Evolutionary conservation across 768 basidiomycete genomes (phyloP).

Genomic region (Obba rivulosa): DNA sequence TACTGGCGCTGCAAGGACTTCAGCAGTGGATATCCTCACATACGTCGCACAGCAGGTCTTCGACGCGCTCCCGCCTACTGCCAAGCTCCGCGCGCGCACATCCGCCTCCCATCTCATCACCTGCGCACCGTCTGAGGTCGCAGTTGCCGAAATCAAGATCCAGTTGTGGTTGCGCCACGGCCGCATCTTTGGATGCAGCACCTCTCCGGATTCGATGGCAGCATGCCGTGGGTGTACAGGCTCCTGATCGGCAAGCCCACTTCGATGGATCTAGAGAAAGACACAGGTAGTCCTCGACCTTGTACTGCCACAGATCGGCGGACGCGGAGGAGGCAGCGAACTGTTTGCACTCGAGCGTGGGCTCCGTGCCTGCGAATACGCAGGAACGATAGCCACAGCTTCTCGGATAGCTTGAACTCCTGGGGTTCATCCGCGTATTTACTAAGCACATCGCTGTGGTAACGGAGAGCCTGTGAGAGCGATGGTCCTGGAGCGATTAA

Average conservation of each 20-base stretch:
- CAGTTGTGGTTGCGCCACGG: background rate
- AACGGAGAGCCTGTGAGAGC: no score
- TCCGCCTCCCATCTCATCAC: no score
- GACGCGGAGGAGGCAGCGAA: slow-evolving; percentile 14
- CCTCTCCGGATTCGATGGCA: slow-evolving; percentile 10
- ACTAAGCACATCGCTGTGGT: slow-evolving; percentile 13
- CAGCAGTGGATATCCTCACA: slow-evolving; percentile 1
- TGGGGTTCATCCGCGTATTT: slow-evolving; percentile 9
- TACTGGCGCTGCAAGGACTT: slow-evolving; percentile 7
- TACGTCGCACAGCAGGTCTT: slow-evolving; percentile 2
- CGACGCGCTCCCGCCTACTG: background rate
- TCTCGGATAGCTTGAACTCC: slow-evolving; percentile 4
- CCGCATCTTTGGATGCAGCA: slow-evolving; percentile 4
- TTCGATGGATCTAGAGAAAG: slow-evolving; percentile 7
- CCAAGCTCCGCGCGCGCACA: background rate
- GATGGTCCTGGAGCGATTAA: no score
- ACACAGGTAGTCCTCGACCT: slow-evolving; percentile 15
- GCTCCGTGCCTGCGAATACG: slow-evolving; percentile 5
- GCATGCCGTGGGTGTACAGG: slow-evolving; percentile 11
- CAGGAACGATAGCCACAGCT: slow-evolving; percentile 4
- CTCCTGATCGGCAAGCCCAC: slow-evolving; percentile 10
- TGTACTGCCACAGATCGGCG: slow-evolving; percentile 13
- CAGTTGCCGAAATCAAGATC: slow-evolving; percentile 14
- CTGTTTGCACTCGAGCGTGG: slow-evolving; percentile 16
- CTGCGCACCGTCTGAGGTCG: no score